Evolutionary conservation across 2,329 filamentous ascomycete species (phyloP).

Genomic region (Aspergillus niger): DNA sequence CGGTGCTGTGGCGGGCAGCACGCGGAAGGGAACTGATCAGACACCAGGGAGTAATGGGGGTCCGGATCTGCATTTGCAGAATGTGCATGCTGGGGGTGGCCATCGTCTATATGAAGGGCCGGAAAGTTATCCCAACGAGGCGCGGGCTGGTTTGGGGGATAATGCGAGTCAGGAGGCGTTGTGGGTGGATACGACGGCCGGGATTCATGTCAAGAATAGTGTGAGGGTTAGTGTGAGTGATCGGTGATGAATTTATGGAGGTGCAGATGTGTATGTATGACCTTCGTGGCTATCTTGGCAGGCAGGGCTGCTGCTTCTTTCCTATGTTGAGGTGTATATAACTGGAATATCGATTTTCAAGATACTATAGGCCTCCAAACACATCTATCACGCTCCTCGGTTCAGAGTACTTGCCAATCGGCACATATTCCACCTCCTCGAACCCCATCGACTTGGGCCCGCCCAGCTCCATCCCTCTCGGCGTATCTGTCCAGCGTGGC

Average conservation of each 20-base stretch:
- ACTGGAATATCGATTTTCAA: no score
- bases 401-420: slow-evolving; percentile 24
- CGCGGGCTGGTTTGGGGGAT: neutral
- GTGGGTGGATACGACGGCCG: neutral
- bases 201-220: neutral
- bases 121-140: neutral
- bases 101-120: neutral
- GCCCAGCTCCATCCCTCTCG: slow-evolving; percentile 43
- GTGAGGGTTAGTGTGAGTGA: neutral
- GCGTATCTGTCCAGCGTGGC: slow-evolving; percentile 51
- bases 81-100: neutral
- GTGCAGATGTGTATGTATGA: no score
- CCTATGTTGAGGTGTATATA: no score
- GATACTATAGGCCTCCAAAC: slow-evolving; percentile 7
- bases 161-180: slow-evolving; percentile 7
- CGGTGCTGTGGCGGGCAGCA: neutral
- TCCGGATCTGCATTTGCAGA: neutral
- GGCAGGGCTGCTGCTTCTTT: no score
- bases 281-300: no score
- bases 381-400: slow-evolving; percentile 29
- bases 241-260: neutral
- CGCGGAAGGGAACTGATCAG: neutral
- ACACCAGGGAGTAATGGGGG: neutral
- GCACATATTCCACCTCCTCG: slow-evolving; percentile 22
- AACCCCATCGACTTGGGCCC: slow-evolving; percentile 36